Base-by-base conservation (phyloP, 2,329 filamentous ascomycete species). In the Aureobasidium mangrovei region DNA sequence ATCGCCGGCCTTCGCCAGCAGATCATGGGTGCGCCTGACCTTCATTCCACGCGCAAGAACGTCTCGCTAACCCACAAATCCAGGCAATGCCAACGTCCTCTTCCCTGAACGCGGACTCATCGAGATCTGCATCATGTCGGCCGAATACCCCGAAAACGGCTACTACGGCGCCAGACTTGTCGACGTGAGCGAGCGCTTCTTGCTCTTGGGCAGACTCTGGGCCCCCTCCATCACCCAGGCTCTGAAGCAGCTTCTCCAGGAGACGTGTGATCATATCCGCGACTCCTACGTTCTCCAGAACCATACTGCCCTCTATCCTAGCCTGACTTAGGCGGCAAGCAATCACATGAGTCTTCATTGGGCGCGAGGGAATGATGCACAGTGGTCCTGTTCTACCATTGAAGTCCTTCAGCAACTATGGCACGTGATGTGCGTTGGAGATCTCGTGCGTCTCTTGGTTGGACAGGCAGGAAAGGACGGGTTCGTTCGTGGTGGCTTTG, bases 71-170 rank as follows among this genome's bases (percentile, higher is more conserved):
- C 31, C 28, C 9, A 38, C n/a, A 10, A 9, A 3, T 36, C 1
- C 7, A 52, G 48, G 24, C 48, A 52, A 52, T 12, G 48, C 39
- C 39, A 10, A 1, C 4, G 29, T 24, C 12, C 48, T 52, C 12
- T 52, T 43, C 48, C 28, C 36, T 29, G 24, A 33, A n/a, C 32
- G 47, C 10, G 9, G 6, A 3, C 32, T 8, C 4, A 32, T 51
- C 28, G 47, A 51, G n/a, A 28, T 51, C 7, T n/a, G 31, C 10
- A 28, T 51, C 36, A 35, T 40, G n/a, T 41, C 7, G 27, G 47
- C 47, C 38, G 47, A 51, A 38, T 51, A 33, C 8, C 47, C 47
- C 8, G 47, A 51, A 29, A 51, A n/a, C 38, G 47, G 47, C 18
- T 42, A 35, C n/a, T 51, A 51, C 28, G 47, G 36, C 8, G 47